phyloP scores from a whole-genome alignment of 306 rosid species.

The Vigna radiata region DNA sequence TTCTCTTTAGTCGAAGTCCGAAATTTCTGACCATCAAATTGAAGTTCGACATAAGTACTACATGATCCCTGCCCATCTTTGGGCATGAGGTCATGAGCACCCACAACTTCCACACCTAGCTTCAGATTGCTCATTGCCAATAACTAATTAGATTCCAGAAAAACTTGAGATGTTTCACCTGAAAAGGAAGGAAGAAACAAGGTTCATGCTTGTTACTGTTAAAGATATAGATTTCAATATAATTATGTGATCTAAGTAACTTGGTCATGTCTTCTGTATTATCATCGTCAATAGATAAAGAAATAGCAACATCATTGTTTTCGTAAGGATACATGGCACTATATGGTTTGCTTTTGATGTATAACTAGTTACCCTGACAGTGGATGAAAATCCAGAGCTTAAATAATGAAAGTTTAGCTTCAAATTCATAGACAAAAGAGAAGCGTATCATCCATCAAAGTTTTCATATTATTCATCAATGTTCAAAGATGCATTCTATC shows the following conservation, averaged over 20 bases:
- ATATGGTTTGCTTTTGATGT: constrained; percentile 7
- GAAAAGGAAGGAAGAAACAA: constrained; percentile 42
- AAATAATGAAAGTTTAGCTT: not conserved
- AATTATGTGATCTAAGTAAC: not conserved
- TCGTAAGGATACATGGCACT: not conserved
- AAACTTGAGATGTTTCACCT: constrained; percentile 49
- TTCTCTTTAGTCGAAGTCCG: constrained; percentile 74
- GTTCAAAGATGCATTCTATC: constrained; percentile 12
- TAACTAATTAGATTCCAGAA: constrained; percentile 30
- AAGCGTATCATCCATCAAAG: constrained; percentile 5
- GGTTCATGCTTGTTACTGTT: not conserved
- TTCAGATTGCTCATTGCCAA: constrained; percentile 71
- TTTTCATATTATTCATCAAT: not conserved
- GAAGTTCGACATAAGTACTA: constrained; percentile 78
- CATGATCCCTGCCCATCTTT: constrained; percentile 85
- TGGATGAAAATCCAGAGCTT: constrained; percentile 20
- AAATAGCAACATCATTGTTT: not conserved
- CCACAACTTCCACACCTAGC: constrained; percentile 84
- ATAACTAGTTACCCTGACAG: constrained; percentile 1
- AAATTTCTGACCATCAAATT: constrained; percentile 73
- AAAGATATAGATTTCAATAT: not conserved
- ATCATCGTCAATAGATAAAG: not conserved
- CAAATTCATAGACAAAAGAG: not conserved
- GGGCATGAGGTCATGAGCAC: constrained; percentile 86
- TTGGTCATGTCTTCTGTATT: not conserved